phyloP scores from a whole-genome alignment of 2,329 filamentous ascomycete genomes.

The Aaosphaeria pasadenensis region DNA sequence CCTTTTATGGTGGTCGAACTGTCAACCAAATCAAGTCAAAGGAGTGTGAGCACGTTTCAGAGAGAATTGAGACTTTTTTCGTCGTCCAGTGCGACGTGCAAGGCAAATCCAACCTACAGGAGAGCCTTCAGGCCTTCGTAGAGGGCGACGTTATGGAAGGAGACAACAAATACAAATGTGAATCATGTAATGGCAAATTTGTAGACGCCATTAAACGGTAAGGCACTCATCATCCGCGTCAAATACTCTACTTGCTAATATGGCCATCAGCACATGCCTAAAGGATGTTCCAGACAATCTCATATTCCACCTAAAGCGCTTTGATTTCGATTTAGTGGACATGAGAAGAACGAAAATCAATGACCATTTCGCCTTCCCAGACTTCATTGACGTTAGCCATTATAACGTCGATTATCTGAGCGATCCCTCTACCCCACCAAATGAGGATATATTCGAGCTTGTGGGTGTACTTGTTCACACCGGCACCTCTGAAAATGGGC shows the following conservation, averaged over 20 bases:
- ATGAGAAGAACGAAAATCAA: constrained; percentile 90
- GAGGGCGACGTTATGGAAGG: constrained; percentile 96
- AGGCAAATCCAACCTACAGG: constrained; percentile 77
- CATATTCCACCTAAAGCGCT: constrained; percentile 91
- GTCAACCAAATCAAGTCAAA: constrained; percentile 95
- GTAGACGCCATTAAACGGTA: constrained; percentile 90
- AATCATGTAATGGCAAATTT: constrained; percentile 73
- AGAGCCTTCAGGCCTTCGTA: constrained; percentile 92
- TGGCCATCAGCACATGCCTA: constrained; percentile 66
- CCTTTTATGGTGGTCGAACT: constrained; percentile 86
- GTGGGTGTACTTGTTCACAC: constrained; percentile 94
- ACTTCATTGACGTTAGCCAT: constrained; percentile 77
- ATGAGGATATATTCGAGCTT: constrained; percentile 81
- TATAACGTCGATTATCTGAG: constrained; percentile 87
- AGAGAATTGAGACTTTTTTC: constrained; percentile 84
- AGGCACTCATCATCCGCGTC: constrained; percentile 6
- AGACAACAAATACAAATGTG: constrained; percentile 98
- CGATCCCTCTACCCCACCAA: constrained; percentile 52
- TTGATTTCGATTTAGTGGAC: constrained; percentile 75
- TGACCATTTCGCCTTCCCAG: constrained; percentile 86
- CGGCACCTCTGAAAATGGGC: constrained; percentile 88
- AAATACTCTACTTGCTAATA: constrained; percentile 5
- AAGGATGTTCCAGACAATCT: constrained; percentile 92
- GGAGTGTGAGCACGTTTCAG: constrained; percentile 90
- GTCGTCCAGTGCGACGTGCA: constrained; percentile 97